phyloP scores from a whole-genome alignment of 2,329 filamentous ascomycete genomes.

The Daldinia sp. region DNA sequence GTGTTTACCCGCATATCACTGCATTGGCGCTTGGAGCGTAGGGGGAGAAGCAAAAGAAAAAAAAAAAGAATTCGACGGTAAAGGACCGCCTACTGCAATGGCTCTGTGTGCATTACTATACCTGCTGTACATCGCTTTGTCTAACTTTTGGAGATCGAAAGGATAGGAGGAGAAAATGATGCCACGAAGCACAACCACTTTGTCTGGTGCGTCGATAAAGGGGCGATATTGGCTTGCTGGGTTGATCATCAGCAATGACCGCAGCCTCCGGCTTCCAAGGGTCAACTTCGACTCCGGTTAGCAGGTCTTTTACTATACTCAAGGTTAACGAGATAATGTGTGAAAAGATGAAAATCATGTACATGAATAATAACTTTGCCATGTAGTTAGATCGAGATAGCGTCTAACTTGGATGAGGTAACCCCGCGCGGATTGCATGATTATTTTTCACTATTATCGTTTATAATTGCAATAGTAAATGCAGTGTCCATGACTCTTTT shows the following conservation, averaged over 20 bases:
- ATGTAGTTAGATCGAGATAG: conserved; percentile 25
- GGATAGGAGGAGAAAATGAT: conserved; percentile 21
- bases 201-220: conserved; percentile 37
- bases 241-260: conserved; percentile 29
- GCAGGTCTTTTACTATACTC: conserved; percentile 9
- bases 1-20: conserved; percentile 44
- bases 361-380: conserved; percentile 30
- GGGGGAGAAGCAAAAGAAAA: conserved; percentile 18
- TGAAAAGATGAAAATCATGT: conserved; percentile 32
- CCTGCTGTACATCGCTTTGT: conserved; percentile 39
- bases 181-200: conserved; percentile 21
- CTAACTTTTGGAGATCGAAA: conserved; percentile 10
- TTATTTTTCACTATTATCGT: conserved; percentile 5
- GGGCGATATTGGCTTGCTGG: conserved; percentile 37
- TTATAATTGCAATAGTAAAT: conserved; percentile 1
- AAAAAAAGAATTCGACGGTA: conserved; percentile 20
- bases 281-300: conserved; percentile 19
- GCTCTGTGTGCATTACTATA: conserved; percentile 36
- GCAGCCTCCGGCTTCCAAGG: conserved; percentile 38
- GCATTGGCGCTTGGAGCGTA: conserved; percentile 32
- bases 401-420: conserved; percentile 28
- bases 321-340: conserved; percentile 36
- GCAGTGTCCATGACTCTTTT: not conserved
- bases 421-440: conserved; percentile 24
- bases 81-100: conserved; percentile 16